phyloP scores from a whole-genome alignment of 208 protist genomes.

The Wallacemonas sp. region DNA sequence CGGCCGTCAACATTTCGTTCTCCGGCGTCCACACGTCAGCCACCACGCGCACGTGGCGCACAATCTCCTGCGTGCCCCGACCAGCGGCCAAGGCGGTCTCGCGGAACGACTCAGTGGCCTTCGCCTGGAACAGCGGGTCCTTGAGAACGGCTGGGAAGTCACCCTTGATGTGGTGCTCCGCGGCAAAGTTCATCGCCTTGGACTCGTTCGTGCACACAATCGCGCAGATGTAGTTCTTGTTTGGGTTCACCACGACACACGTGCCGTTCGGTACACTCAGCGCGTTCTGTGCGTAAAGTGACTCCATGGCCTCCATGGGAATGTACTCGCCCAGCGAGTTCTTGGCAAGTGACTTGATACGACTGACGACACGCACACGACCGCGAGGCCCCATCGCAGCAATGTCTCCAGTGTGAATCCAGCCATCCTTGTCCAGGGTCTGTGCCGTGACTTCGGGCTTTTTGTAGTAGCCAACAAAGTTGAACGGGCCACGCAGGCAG shows the following conservation, averaged over 20 bases:
- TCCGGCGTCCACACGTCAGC: constrained; percentile 40
- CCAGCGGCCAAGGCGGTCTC: constrained; percentile 4
- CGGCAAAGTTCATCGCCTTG: constrained; percentile 20
- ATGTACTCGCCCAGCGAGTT: constrained; percentile 65
- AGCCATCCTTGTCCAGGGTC: constrained; percentile 38
- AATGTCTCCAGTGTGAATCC: constrained; percentile 61
- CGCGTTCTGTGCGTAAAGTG: constrained; percentile 22
- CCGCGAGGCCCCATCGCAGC: constrained; percentile 21
- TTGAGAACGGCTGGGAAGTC: constrained; percentile 25
- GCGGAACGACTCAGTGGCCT: constrained; percentile 22
- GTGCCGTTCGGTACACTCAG: constrained; percentile 20
- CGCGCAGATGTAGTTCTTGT: constrained; percentile 33
- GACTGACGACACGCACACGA: constrained; percentile 40
- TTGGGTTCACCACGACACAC: constrained; percentile 30
- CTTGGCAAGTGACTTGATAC: constrained; percentile 67
- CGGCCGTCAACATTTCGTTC: constrained; percentile 41
- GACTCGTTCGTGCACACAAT: constrained; percentile 28
- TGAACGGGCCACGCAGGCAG: constrained; percentile 27
- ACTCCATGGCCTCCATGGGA: constrained; percentile 42
- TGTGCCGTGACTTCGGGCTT: constrained; percentile 41
- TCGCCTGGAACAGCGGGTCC: constrained; percentile 14
- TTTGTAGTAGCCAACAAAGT: constrained; percentile 63
- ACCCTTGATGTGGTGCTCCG: constrained; percentile 11
- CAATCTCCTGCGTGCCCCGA: constrained; percentile 13
- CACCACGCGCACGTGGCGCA: constrained; percentile 21